These are phyloP conservation scores for Aspergillus thermomutatus DNA, from an alignment of 2,329 filamentous ascomycete species.

Conservation along the genomic window DNA sequence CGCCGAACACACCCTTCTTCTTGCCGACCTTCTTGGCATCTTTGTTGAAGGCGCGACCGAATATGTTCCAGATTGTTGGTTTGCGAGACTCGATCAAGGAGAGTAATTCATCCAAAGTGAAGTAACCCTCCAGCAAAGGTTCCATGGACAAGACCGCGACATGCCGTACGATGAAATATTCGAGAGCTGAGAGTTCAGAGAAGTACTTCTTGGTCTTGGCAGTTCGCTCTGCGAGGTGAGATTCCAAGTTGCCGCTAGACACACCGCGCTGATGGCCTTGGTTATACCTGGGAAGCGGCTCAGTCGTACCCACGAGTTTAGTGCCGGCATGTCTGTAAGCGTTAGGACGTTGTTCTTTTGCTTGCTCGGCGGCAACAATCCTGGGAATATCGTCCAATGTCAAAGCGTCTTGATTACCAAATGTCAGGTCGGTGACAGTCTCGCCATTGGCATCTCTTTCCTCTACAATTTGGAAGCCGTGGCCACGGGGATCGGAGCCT, in stretches of 20 bases:
- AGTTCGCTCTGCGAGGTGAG: conserved; percentile 50
- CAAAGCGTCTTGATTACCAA: conserved; percentile 85
- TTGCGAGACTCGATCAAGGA: conserved; percentile 91
- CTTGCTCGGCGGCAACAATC: conserved; percentile 93
- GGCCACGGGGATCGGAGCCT: conserved; percentile 49
- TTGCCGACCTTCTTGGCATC: conserved; percentile 68
- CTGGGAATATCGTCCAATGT: conserved; percentile 94
- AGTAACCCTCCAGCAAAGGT: conserved; percentile 82
- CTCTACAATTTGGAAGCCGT: conserved; percentile 74
- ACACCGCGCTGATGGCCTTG: conserved; percentile 67
- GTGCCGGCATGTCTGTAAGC: conserved; percentile 72
- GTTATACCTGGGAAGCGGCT: conserved; percentile 63
- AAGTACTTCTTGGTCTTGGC: conserved; percentile 77
- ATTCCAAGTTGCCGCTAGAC: conserved; percentile 52
- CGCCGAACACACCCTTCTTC: conserved; percentile 92
- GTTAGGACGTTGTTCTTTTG: conserved; percentile 81
- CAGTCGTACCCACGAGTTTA: conserved; percentile 59
- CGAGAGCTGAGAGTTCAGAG: conserved; percentile 88
- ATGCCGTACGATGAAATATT: conserved; percentile 96
- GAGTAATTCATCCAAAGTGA: conserved; percentile 89
- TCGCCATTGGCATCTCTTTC: conserved; percentile 69
- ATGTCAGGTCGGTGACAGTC: conserved; percentile 72
- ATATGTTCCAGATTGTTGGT: conserved; percentile 95
- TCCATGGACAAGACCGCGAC: conserved; percentile 94
- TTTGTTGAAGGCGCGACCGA: conserved; percentile 92